phyloP scores from a whole-genome alignment of 805 yeast genomes.

The Kockiozyma suomiensis region DNA sequence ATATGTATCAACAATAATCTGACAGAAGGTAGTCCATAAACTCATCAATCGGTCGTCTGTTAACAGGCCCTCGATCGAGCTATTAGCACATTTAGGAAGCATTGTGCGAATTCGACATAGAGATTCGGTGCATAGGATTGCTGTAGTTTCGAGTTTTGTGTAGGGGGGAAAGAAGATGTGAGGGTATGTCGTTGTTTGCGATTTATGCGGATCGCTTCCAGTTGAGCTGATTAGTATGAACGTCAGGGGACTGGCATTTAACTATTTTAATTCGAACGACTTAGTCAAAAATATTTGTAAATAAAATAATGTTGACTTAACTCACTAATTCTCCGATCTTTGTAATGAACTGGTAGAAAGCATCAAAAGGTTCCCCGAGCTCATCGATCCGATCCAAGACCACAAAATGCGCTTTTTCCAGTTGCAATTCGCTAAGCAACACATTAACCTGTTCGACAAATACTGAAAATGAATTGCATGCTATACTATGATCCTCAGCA shows the following conservation, averaged over 20 bases:
- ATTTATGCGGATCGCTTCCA: constrained; percentile 12
- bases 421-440: neutral
- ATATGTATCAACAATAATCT: constrained; percentile 25
- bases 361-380: constrained; percentile 16
- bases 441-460: constrained; percentile 18
- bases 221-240: constrained; percentile 18
- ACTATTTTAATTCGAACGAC: neutral
- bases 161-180: constrained; percentile 28
- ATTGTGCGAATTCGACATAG: neutral
- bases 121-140: constrained; percentile 12
- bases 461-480: constrained; percentile 7
- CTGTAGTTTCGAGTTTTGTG: constrained; percentile 15
- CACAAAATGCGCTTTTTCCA: constrained; percentile 9
- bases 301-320: neutral
- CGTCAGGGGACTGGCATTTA: constrained; percentile 4
- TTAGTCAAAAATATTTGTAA: neutral
- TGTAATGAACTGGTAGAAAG: constrained; percentile 13
- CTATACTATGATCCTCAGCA: neutral
- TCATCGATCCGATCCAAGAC: constrained; percentile 28
- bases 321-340: constrained; percentile 15
- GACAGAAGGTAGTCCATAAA: constrained; percentile 21
- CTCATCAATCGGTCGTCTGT: constrained; percentile 12
- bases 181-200: constrained; percentile 18
- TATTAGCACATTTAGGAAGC: neutral
- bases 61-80: neutral